Evolutionary conservation across 352 stramenopile genomes (phyloP), one percentile per base, ranked within the genome.

Genomic region (Elongisporangium undulatum): DNA sequence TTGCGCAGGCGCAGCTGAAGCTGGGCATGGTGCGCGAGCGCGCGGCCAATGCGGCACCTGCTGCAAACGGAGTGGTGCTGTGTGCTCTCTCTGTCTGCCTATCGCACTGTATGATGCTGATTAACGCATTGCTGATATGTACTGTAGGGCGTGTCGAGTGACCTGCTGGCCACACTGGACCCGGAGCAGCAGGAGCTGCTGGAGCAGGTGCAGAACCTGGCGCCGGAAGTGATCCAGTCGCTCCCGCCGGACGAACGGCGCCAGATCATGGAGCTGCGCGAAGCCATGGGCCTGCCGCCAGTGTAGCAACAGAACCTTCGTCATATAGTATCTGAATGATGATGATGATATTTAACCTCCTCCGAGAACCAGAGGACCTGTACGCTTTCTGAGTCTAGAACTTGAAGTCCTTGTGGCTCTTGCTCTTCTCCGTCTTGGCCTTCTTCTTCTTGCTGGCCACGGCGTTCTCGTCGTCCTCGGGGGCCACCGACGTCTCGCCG

Each of bases 361-460:
- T 39, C 29, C 9, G 63, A 69, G 26, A 59, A n/a, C n/a, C 58
- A 24, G 58, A 58, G 58, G 53, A 51, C 8, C 53, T 69, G 5
- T 49, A 39, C 10, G 58, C 58, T 26, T 23, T 71, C 20, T 54
- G 8, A 52, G 3, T 15, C 66, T 87, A 93, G 65, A 93, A 93
- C 68, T 93, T 93, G 60, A 90, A 93, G 57, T 90, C 80, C 67
- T 92, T 92, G 68, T 85, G 77, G 61, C 89, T 90, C 69, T 90
- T 90, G 68, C 74, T 81, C 71, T 91, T 89, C 53, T 91, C 78
- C 3, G 69, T 82, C 72, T 91, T 89, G 55, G 64, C 64, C 61
- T 82, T 86, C 64, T 89, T 90, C 62, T 87, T 89, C 70, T 89
- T 89, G 57, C 77, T 81, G 24, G 72, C 63, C 3, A 65, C 68